Conservation (phyloP, 345 rosid genomes). For the Durio zibethinus region DNA sequence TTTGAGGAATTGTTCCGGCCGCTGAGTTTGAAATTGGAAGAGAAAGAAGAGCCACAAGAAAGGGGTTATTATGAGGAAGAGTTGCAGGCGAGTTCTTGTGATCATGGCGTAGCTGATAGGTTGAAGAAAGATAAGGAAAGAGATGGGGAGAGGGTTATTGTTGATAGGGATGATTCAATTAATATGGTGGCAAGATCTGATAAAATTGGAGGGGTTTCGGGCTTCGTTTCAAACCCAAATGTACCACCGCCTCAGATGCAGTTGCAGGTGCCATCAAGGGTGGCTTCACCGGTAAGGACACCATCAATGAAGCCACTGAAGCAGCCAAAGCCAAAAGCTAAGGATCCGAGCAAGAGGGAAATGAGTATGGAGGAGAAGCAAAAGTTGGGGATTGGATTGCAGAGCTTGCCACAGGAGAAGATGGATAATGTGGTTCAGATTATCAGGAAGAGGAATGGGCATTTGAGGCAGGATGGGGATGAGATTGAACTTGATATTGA, state of each 20-base stretch:
- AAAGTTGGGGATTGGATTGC: constrained; percentile 63
- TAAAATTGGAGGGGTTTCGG: constrained; percentile 11
- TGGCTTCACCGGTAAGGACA: constrained; percentile 32
- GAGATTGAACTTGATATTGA: constrained; percentile 83
- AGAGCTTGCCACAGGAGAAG: constrained; percentile 78
- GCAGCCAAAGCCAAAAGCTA: constrained; percentile 79
- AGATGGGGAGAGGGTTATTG: constrained; percentile 20
- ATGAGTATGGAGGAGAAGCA: constrained; percentile 77
- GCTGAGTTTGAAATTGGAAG: constrained; percentile 28
- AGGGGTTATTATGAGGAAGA: constrained; percentile 22
- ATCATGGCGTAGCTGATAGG: constrained; percentile 29
- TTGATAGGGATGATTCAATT: constrained; percentile 26
- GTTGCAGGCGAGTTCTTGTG: constrained; percentile 52
- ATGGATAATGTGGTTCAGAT: constrained; percentile 78
- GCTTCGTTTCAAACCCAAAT: constrained; percentile 20
- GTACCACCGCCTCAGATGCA: constrained; percentile 10
- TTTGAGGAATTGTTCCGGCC: constrained; percentile 54
- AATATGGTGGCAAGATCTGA: constrained; percentile 28
- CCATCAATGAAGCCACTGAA: constrained; percentile 41
- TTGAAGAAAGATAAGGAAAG: constrained; percentile 19
- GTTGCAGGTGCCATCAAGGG: constrained; percentile 33
- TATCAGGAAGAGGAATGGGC: constrained; percentile 64
- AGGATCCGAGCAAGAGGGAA: constrained; percentile 70
- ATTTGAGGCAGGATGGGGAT: constrained; percentile 72
- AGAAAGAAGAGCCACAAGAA: constrained; percentile 12